Evolutionary conservation across 306 rosid species (phyloP), one percentile per base, ranked within the genome.

Genomic region (Acacia melanoxylon): DNA sequence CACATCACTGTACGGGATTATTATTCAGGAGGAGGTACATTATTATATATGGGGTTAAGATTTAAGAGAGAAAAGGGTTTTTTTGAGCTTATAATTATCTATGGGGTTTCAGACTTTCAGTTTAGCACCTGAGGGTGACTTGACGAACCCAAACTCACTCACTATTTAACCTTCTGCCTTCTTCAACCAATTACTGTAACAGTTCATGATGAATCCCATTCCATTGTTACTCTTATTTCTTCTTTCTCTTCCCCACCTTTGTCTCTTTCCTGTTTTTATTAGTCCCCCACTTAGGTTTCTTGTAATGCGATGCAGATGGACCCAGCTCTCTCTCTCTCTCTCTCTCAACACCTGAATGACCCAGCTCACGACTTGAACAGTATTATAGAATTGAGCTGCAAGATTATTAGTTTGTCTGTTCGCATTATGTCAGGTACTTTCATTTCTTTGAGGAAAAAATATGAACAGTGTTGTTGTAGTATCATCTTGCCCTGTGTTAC

Each of bases 41-140:
- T 49, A 49, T 15, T 6, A 37, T 37, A 37, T 0, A 16, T 16
- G 6, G 56, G 56, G 56, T 49, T 49, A 15, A 49, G 59, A 0
- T 6, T 37, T 37, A 37, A 14, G 54, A 19, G 10, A 29, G 19
- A 27, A 2, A 29, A 66, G 24, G 71, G 25, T 6, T 37, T 37
- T 8, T 37, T 37, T 37, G 5, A 37, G 41, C 8, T 37, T 37
- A 37, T 37, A 37, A 37, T 29, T 29, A 6, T 37, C 41, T 37
- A 37, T 37, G 41, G 41, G 41, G 8, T 37, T 37, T 37, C 41
- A 37, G 75, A 15, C 8, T 33, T 37, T 68, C 8, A 4, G 17
- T 40, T 80, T 84, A 86, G 92, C 69, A 82, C 83, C 89, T 91
- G 88, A 92, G 66, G 76, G 79, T 78, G 97, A 89, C 91, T 86